phyloP scores from a whole-genome alignment of 2,329 filamentous ascomycete genomes.

The Aspergillus hiratsukae region DNA sequence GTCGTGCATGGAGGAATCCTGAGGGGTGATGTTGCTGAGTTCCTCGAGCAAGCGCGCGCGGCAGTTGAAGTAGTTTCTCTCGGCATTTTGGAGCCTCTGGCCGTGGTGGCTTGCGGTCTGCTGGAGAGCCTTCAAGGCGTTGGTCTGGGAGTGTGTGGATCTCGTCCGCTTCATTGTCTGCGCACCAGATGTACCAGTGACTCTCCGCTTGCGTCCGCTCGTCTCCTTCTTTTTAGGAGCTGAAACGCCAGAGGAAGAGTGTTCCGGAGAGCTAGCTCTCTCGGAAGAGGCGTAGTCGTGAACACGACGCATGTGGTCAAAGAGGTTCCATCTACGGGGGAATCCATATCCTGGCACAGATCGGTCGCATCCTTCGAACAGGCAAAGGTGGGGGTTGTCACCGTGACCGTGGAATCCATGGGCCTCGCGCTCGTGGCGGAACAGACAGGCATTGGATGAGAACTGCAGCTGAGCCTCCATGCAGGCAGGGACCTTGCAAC shows the following conservation, averaged over 20 bases:
- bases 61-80: constrained; percentile 41
- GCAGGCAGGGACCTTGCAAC: constrained; percentile 82
- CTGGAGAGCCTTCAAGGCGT: constrained; percentile 29
- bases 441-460: constrained; percentile 89
- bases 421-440: constrained; percentile 91
- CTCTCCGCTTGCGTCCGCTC: constrained; percentile 37
- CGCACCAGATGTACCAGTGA: constrained; percentile 33
- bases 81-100: constrained; percentile 40
- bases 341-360: constrained; percentile 80
- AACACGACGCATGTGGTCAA: constrained; percentile 95
- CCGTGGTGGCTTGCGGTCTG: constrained; percentile 31
- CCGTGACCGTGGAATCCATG: constrained; percentile 95
- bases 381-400: constrained; percentile 86
- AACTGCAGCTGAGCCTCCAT: constrained; percentile 85
- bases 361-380: constrained; percentile 81
- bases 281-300: constrained; percentile 58
- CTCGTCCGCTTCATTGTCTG: constrained; percentile 42
- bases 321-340: constrained; percentile 89
- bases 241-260: constrained; percentile 27
- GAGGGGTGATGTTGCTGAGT: constrained; percentile 35
- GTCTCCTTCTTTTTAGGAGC: constrained; percentile 38
- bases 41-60: constrained; percentile 37
- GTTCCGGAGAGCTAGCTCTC: constrained; percentile 40
- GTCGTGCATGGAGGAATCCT: constrained; percentile 39
- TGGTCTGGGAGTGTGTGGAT: constrained; percentile 35